Evolutionary conservation across 2,329 filamentous ascomycete genomes (phyloP).

Genomic region (Endoconidiophora polonica): DNA sequence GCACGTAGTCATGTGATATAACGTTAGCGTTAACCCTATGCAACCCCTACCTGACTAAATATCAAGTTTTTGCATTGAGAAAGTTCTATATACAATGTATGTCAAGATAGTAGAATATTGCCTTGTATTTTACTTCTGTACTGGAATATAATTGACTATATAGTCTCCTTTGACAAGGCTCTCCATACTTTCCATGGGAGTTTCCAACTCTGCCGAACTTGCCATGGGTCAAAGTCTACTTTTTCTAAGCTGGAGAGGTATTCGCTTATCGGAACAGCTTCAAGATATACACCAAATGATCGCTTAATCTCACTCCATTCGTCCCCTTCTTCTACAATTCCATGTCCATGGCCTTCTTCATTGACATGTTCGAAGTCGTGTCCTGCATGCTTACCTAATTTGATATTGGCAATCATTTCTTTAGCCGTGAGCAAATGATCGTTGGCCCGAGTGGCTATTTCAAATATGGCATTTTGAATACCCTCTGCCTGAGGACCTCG

Average conservation of each 20-base stretch:
- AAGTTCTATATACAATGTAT: too few species aligned
- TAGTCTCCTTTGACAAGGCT: slow-evolving; percentile 28
- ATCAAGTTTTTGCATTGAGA: too few species aligned
- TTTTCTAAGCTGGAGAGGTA: slow-evolving; percentile 67
- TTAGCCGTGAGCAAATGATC: slow-evolving; percentile 89
- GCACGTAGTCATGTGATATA: slow-evolving; percentile 9
- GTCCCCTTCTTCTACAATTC: slow-evolving; percentile 23
- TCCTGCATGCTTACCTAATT: slow-evolving; percentile 54
- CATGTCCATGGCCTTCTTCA: slow-evolving; percentile 50
- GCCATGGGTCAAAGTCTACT: slow-evolving; percentile 71
- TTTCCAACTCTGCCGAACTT: slow-evolving; percentile 52
- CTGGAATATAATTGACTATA: background rate
- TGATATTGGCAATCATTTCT: slow-evolving; percentile 74
- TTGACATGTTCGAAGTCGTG: slow-evolving; percentile 75
- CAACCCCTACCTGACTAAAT: background rate
- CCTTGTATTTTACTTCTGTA: too few species aligned
- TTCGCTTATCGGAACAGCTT: slow-evolving; percentile 57
- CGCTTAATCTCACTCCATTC: slow-evolving; percentile 31
- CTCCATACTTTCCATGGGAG: slow-evolving; percentile 61
- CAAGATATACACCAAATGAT: slow-evolving; percentile 66
- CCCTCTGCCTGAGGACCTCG: slow-evolving; percentile 63
- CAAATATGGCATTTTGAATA: slow-evolving; percentile 77
- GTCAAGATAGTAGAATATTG: too few species aligned
- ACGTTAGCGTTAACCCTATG: background rate
- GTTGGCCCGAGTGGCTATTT: slow-evolving; percentile 81